Conservation (phyloP, 305 asterid genomes). For the Fraxinus latifolia region DNA sequence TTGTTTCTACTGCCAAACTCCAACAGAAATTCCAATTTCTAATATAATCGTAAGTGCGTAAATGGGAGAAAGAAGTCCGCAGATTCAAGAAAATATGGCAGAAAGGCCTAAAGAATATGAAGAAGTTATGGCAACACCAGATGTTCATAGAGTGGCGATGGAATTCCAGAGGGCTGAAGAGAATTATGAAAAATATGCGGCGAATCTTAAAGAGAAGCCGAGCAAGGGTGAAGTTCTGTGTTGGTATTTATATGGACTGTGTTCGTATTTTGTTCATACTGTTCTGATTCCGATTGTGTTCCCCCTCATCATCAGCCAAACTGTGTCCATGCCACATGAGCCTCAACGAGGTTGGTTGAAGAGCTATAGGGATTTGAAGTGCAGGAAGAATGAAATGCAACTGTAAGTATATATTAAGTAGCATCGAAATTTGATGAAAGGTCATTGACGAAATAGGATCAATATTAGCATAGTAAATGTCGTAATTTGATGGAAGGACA, state of each 20-base stretch:
- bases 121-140: slow-evolving; percentile 36
- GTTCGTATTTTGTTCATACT: slow-evolving; percentile 73
- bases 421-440: neutral
- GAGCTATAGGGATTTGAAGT: slow-evolving; percentile 44
- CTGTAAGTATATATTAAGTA: slow-evolving; percentile 49
- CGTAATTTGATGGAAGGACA: neutral
- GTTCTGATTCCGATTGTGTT: slow-evolving; percentile 73
- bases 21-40: neutral
- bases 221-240: slow-evolving; percentile 51
- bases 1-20: neutral
- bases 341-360: slow-evolving; percentile 57
- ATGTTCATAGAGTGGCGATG: slow-evolving; percentile 34
- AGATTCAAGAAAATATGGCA: slow-evolving; percentile 28
- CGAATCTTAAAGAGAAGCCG: slow-evolving; percentile 50
- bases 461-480: neutral
- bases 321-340: slow-evolving; percentile 46
- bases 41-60: neutral
- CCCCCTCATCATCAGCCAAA: slow-evolving; percentile 76
- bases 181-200: slow-evolving; percentile 31
- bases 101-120: slow-evolving; percentile 19
- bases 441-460: neutral
- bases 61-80: slow-evolving; percentile 46
- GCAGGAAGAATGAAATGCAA: slow-evolving; percentile 51
- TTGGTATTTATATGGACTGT: slow-evolving; percentile 75
- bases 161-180: slow-evolving; percentile 30